Base-by-base conservation (phyloP, 768 basidiomycete species). In the Suillus bovinus region DNA sequence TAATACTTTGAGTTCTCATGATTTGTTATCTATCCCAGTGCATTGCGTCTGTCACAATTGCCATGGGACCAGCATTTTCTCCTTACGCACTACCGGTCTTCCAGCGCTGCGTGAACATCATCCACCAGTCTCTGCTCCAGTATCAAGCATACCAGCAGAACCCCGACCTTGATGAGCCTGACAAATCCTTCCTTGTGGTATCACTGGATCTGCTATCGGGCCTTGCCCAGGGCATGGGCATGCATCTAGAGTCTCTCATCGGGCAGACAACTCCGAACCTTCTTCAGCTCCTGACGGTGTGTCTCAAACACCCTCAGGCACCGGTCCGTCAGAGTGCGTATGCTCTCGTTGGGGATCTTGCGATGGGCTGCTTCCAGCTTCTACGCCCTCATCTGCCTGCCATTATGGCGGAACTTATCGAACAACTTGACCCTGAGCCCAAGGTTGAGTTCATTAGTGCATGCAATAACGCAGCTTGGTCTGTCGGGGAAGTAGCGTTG, bases 391-490 rank as follows among this genome's bases (percentile, higher is more conserved):
- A 89, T 64, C 89, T 98, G 79, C 84, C 93, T 1, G 86, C 86
- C 33, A 90, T 99, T 73, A 95, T 99, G 91, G 82, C 86, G 17
- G 91, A 95, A 71, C 82, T 99, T 60, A 91, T 92, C 64, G 78
- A 84, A 44, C 96, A 99, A 70, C 90, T 99, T 58, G 91, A 95
- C 64, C 91, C 92, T 5, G 93, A 96, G 70, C 97, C 96, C 1
- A 92, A 93, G 69, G 82, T 90, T 36, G 96, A 98, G 74, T 94
- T 95, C 70, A 87, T 99, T 65, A 96, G 94, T 67, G 97, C 96
- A 6, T 96, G 94, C 74, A 99, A 99, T 77, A 99, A 99, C 72
- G 97, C 97, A 11, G 96, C 96, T 1, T 99, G 97, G 97, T 95
- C 94, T n/a, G 95, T 97, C 33, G 97, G 97, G 49, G 97, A 99